Conservation (phyloP, 345 rosid genomes). For the Rubroshorea leprosula region DNA sequence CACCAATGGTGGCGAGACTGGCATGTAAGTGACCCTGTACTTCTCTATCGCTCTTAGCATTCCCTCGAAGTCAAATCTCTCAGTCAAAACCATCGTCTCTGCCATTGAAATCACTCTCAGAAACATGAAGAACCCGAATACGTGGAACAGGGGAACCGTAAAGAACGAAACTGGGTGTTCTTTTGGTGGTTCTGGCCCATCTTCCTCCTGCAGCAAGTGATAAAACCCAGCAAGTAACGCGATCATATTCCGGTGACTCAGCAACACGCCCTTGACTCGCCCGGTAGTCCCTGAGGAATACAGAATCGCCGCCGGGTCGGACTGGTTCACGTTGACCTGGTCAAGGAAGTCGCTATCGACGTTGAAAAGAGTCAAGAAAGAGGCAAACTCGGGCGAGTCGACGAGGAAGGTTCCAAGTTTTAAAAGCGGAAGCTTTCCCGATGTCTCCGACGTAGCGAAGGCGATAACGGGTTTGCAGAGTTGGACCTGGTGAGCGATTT, state of each 20-base stretch:
- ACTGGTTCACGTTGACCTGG: conserved; percentile 36
- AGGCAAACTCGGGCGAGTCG: conserved; percentile 72
- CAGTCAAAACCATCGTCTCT: conserved; percentile 36
- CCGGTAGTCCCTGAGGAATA: conserved; percentile 90
- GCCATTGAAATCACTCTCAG: conserved; percentile 35
- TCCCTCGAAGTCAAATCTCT: conserved; percentile 47
- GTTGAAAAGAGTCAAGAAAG: conserved; percentile 28
- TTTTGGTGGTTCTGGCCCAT: conserved; percentile 31
- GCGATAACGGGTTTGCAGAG: conserved; percentile 60
- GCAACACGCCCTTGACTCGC: conserved; percentile 52
- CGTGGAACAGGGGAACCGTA: conserved; percentile 47
- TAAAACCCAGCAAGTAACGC: conserved; percentile 46
- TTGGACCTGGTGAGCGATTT: conserved; percentile 50
- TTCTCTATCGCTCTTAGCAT: conserved; percentile 53
- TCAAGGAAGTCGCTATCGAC: conserved; percentile 1
- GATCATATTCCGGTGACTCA: conserved; percentile 68
- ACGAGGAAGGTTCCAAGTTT: conserved; percentile 41
- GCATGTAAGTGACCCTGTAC: conserved; percentile 53
- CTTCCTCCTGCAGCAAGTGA: conserved; percentile 14
- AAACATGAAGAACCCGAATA: conserved; percentile 44
- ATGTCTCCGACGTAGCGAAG: conserved; percentile 52
- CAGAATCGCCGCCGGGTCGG: conserved; percentile 62
- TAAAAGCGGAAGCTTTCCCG: conserved; percentile 34
- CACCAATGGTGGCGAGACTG: conserved; percentile 78
- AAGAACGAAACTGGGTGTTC: conserved; percentile 42